phyloP scores from a whole-genome alignment of 2,329 filamentous ascomycete genomes.

The Lecanicillium sp. region DNA sequence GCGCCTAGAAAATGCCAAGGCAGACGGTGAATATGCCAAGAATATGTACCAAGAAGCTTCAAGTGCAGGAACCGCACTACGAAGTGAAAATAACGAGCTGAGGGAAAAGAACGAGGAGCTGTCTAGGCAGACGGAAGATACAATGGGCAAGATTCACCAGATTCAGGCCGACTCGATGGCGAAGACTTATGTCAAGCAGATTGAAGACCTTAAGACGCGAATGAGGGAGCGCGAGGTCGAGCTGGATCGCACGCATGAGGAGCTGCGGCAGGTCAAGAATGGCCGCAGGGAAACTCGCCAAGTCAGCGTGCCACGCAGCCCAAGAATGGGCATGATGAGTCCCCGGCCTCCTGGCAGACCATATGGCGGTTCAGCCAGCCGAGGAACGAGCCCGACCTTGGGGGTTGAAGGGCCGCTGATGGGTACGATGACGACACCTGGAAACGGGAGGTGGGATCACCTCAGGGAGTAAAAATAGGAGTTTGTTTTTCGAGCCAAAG shows the following conservation, averaged over 20 bases:
- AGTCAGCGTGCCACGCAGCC: slow-evolving; percentile 48
- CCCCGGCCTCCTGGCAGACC: slow-evolving; percentile 26
- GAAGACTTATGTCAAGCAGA: slow-evolving; percentile 26
- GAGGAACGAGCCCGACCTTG: slow-evolving; percentile 41
- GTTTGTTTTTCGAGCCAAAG: no score
- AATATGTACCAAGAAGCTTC: slow-evolving; percentile 52
- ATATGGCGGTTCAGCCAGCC: slow-evolving; percentile 32
- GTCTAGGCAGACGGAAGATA: slow-evolving; percentile 32
- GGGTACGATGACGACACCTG: slow-evolving; percentile 19
- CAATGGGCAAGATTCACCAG: slow-evolving; percentile 37
- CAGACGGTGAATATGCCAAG: slow-evolving; percentile 48
- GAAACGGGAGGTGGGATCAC: slow-evolving; percentile 35
- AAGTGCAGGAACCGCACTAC: slow-evolving; percentile 34
- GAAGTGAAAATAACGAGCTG: slow-evolving; percentile 37
- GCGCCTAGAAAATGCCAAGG: slow-evolving; percentile 30
- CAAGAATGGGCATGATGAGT: slow-evolving; percentile 45
- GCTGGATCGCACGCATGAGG: slow-evolving; percentile 37
- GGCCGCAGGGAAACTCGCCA: slow-evolving; percentile 47
- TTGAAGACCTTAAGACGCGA: slow-evolving; percentile 31
- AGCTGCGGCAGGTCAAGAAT: slow-evolving; percentile 38
- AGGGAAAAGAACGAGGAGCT: slow-evolving; percentile 32
- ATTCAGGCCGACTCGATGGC: slow-evolving; percentile 31
- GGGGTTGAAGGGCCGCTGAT: slow-evolving; percentile 18
- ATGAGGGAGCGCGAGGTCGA: slow-evolving; percentile 44
- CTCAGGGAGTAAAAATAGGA: slow-evolving; percentile 28